Conservation (phyloP, 2,329 filamentous ascomycete species). For the Penicillium griseofulvum region DNA sequence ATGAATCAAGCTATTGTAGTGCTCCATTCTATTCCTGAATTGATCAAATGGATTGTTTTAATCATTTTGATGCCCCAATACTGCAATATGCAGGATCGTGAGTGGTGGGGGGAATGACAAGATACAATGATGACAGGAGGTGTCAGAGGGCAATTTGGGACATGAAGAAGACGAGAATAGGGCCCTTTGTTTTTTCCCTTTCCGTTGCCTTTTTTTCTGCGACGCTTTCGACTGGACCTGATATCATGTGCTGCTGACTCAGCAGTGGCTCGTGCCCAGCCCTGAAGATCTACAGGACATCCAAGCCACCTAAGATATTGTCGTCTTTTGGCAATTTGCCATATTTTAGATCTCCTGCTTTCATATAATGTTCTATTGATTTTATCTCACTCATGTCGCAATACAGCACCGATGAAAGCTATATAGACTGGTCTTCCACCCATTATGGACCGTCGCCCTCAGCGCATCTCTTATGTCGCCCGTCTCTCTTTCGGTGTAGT, state of each 20-base stretch:
- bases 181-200: conserved; percentile 20
- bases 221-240: conserved; percentile 25
- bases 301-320: not conserved
- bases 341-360: not conserved
- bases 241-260: conserved; percentile 31
- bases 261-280: conserved; percentile 13
- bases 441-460: too few relatives aligned
- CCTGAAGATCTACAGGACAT: not conserved
- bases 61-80: not conserved
- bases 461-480: not conserved
- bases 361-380: not conserved
- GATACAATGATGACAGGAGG: conserved; percentile 20
- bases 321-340: not conserved
- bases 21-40: not conserved
- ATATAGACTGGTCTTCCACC: too few relatives aligned
- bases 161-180: conserved; percentile 17
- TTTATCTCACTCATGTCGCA: not conserved
- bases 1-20: conserved; percentile 6
- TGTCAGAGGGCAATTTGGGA: conserved; percentile 24
- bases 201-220: conserved; percentile 22
- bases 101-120: not conserved
- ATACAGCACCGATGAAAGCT: not conserved
- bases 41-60: not conserved
- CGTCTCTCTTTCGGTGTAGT: not conserved
- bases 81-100: not conserved